A percentile compares a stretch with the other conserved stretches of the same genome.
Conservation (phyloP, 345 rosid genomes). For the Eucalyptus marginata region DNA sequence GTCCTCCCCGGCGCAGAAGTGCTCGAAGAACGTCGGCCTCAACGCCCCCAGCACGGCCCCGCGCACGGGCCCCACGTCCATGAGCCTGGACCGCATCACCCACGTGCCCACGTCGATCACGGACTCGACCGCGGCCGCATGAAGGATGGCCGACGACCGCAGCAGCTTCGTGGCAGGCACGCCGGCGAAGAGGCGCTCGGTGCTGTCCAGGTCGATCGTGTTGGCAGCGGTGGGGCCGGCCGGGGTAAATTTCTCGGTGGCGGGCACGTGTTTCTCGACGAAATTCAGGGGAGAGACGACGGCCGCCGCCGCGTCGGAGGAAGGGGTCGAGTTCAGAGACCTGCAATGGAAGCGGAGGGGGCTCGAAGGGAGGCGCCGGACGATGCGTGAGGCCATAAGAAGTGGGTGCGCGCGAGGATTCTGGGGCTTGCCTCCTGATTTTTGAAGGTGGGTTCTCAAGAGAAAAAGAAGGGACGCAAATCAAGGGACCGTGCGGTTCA, state of each 20-base stretch:
- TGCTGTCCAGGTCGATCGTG: slow-evolving; percentile 36
- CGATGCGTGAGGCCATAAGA: neutral
- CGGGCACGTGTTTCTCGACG: neutral
- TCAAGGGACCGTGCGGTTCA: neutral
- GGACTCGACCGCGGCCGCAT: slow-evolving; percentile 40
- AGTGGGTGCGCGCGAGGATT: neutral
- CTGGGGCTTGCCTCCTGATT: neutral
- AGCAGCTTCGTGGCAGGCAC: slow-evolving; percentile 34
- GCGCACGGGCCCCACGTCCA: slow-evolving; percentile 27
- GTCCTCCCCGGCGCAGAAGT: slow-evolving; percentile 78
- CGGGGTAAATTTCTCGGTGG: neutral
- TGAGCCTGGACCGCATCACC: slow-evolving; percentile 66
- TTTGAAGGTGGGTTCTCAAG: neutral
- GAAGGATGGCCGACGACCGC: slow-evolving; percentile 39
- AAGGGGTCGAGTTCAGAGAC: slow-evolving; percentile 25
- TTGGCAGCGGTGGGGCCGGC: neutral
- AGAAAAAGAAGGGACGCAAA: neutral
- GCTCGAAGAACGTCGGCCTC: slow-evolving; percentile 55
- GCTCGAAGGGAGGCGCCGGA: neutral
- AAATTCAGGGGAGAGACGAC: neutral
- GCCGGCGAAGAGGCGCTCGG: slow-evolving; percentile 35
- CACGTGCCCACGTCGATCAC: slow-evolving; percentile 63
- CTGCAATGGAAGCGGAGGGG: slow-evolving; percentile 18
- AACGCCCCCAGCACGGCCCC: slow-evolving; percentile 19
- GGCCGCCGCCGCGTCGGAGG: slow-evolving; percentile 18